Evolutionary conservation across 805 yeast species (phyloP).

Genomic region (Candida pseudofarinosa): DNA sequence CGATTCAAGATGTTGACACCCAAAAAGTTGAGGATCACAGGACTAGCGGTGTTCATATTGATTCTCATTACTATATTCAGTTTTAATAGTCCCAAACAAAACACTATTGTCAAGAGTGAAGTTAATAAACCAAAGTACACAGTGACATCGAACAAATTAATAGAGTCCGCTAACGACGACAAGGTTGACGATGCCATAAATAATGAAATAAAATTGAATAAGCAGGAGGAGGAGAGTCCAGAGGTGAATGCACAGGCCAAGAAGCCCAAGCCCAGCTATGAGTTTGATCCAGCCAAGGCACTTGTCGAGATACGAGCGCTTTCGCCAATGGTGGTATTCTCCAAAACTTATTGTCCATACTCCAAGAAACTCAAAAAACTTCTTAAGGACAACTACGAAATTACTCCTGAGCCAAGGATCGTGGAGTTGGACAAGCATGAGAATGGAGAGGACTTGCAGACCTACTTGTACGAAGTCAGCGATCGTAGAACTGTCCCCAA

Average conservation of each 20-base stretch:
- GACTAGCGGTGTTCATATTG: constrained; percentile 7
- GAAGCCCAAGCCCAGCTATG: constrained; percentile 6
- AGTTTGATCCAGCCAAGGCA: constrained; percentile 35
- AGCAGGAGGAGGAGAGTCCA: constrained; percentile 9
- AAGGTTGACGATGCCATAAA: constrained; percentile 38
- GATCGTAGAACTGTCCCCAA: constrained; percentile 92
- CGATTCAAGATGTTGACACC: constrained; percentile 7
- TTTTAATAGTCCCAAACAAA: constrained; percentile 2
- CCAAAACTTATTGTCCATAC: constrained; percentile 63
- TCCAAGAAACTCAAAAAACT: constrained; percentile 68
- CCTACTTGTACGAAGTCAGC: constrained; percentile 59
- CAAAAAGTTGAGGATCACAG: constrained; percentile 9
- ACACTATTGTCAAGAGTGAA: constrained; percentile 1
- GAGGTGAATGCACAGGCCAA: background rate
- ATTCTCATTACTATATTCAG: constrained; percentile 7
- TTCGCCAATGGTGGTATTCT: constrained; percentile 65
- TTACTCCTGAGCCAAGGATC: constrained; percentile 66
- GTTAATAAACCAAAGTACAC: constrained; percentile 4
- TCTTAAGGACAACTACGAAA: constrained; percentile 56
- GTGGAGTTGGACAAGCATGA: constrained; percentile 82
- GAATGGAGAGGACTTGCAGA: constrained; percentile 73
- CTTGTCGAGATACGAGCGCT: constrained; percentile 52
- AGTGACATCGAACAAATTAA: constrained; percentile 17
- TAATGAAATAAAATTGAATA: constrained; percentile 24
- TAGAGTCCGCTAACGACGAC: constrained; percentile 33